phyloP scores from a whole-genome alignment of 2,329 filamentous ascomycete species.

The Stemphylium beticola region DNA sequence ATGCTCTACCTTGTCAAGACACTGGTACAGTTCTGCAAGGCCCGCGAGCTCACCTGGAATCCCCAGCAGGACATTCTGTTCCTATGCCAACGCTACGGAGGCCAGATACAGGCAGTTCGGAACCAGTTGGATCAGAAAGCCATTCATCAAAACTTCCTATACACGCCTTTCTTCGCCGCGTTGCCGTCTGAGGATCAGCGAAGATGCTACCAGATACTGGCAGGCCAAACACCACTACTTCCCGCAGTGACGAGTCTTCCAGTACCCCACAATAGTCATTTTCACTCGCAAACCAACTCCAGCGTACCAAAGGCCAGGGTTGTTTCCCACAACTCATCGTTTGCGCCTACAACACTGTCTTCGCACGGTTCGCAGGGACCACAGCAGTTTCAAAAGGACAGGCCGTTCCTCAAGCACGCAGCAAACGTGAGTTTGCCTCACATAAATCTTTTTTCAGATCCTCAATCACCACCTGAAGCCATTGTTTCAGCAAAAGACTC shows the following conservation, averaged over 20 bases:
- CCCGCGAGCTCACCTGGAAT: conserved; percentile 37
- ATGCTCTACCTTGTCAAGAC: conserved; percentile 39
- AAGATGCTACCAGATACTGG: conserved; percentile 32
- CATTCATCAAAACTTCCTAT: conserved; percentile 36
- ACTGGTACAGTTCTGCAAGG: conserved; percentile 32
- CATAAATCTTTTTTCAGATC: background rate
- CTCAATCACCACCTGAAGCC: background rate
- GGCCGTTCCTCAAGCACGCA: background rate
- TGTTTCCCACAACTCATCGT: conserved; percentile 17
- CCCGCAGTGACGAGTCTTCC: conserved; percentile 31
- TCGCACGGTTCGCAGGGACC: conserved; percentile 14
- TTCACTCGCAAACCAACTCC: conserved; percentile 16
- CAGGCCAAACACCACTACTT: conserved; percentile 35
- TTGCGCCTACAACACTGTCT: background rate
- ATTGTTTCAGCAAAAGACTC: conserved; percentile 1
- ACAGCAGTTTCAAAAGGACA: conserved; percentile 18
- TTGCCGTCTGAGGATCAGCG: conserved; percentile 31
- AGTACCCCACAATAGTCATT: conserved; percentile 6
- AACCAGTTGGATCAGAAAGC: conserved; percentile 28
- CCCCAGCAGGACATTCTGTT: conserved; percentile 38
- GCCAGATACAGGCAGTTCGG: conserved; percentile 32
- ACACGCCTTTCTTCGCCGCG: conserved; percentile 33
- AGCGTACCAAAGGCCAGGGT: conserved; percentile 13
- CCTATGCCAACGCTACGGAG: conserved; percentile 34
- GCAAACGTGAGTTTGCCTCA: background rate